A percentile compares a stretch with the other conserved stretches of the same genome.
phyloP scores from a whole-genome alignment of 106 monocot genomes.

The Chionographis japonica region DNA sequence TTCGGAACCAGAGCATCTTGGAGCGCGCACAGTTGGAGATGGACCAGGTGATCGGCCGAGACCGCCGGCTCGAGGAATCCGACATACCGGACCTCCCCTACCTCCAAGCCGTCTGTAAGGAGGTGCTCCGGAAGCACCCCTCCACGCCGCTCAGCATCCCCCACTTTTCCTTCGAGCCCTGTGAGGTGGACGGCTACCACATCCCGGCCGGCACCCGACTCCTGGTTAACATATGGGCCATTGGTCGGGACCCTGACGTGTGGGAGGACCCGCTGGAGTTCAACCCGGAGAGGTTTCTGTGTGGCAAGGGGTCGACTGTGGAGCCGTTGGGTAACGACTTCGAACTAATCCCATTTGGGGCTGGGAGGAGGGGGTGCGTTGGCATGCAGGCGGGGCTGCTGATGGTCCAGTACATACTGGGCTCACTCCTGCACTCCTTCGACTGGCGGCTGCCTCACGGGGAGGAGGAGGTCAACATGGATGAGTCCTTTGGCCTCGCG shows the following conservation, averaged over 20 bases:
- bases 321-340: slow-evolving; percentile 23
- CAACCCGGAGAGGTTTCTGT: slow-evolving; percentile 38
- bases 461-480: slow-evolving; percentile 18
- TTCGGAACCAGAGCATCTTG: slow-evolving; percentile 16
- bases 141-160: slow-evolving; percentile 47
- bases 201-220: slow-evolving; percentile 25
- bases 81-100: slow-evolving; percentile 36
- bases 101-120: slow-evolving; percentile 44
- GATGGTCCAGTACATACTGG: slow-evolving; percentile 22
- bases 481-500: slow-evolving; percentile 21
- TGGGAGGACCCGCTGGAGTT: slow-evolving; percentile 41
- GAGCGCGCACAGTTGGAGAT: slow-evolving; percentile 23
- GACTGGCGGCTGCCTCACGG: slow-evolving; percentile 17
- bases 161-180: slow-evolving; percentile 15
- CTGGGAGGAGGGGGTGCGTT: slow-evolving; percentile 14
- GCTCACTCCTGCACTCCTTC: slow-evolving; percentile 17
- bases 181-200: slow-evolving; percentile 28
- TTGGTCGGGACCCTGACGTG: slow-evolving; percentile 34
- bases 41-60: slow-evolving; percentile 27
- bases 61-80: slow-evolving; percentile 24
- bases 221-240: slow-evolving; percentile 41
- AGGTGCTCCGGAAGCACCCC: slow-evolving; percentile 39
- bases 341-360: slow-evolving; percentile 30
- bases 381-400: slow-evolving; percentile 19
- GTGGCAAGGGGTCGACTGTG: neutral